Evolutionary conservation across 2,329 filamentous ascomycete genomes (phyloP), one percentile per base, ranked within the genome.

Genomic region (Penicillium sp.): DNA sequence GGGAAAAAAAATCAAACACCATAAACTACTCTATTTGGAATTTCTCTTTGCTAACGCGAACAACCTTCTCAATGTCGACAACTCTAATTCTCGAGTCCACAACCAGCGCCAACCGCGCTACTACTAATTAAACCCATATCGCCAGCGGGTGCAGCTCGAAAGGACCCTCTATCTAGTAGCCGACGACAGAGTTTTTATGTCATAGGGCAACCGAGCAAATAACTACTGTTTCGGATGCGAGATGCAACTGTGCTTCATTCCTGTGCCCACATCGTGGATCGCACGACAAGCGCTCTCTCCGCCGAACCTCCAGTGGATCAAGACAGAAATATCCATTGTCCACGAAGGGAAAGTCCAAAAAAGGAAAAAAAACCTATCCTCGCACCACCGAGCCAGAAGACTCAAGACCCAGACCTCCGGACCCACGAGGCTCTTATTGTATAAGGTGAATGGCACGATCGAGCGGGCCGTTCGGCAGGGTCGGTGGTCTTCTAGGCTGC

Each of bases 381-480:
- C 44, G 28, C n/a, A 50, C 28, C 15, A 22, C 19, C 10, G 12
- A 19, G 12, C 37, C 33, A 37, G 51, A 15, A 37, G 35, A 33
- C 13, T 37, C 51, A 10, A 17, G 51, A 15, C 30, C 51, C 17
- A 17, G 51, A 15, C 30, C 30, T 26, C n/a, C 33, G n/a, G 10
- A 53, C 33, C 33, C 40, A 17, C 35, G 56, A 26, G 42, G 15
- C 49, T 44, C 54, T 50, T 62, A 56, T 54, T 50, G 50, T 19
- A 58, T 60, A 49, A 28, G 62, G 56, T 37, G 47, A 59, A 57
- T 49, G 44, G 37, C 56, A 59, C 59, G 47, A 58, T 53, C 28
- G 33, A 53, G 22, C 15, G 49, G 40, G 49, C 49, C 53, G 40
- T 22, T 33, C 50, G 50, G n/a, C 30, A 37, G 50, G 26, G 40